phyloP scores from a whole-genome alignment of 352 stramenopile species.

The Globisporangium lucens region DNA sequence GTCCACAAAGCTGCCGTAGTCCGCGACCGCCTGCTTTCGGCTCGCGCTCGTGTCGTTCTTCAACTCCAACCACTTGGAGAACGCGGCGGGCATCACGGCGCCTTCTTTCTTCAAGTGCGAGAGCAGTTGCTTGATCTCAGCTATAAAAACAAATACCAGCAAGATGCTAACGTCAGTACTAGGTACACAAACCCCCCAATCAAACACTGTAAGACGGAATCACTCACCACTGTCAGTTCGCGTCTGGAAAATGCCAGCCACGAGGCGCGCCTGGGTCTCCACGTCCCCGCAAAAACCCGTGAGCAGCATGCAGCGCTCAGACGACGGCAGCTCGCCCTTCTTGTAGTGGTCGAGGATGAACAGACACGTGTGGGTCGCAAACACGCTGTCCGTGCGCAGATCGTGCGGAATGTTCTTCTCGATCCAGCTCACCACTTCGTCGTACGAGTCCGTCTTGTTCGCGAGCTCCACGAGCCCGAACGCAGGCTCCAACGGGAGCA shows the following conservation, averaged over 20 bases:
- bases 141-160: constrained; percentile 29
- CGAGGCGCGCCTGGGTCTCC: constrained; percentile 58
- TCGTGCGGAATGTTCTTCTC: constrained; percentile 42
- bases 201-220: constrained; percentile 7
- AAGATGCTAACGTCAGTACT: constrained; percentile 9
- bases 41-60: constrained; percentile 72
- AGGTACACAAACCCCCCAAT: constrained; percentile 5
- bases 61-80: constrained; percentile 71
- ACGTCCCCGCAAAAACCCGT: constrained; percentile 63
- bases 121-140: constrained; percentile 62
- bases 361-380: constrained; percentile 59
- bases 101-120: constrained; percentile 69
- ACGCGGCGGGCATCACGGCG: constrained; percentile 40
- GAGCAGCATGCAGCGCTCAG: constrained; percentile 63
- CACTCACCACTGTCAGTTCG: constrained; percentile 46
- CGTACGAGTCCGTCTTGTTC: constrained; percentile 35
- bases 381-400: constrained; percentile 52
- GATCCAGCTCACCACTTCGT: constrained; percentile 63
- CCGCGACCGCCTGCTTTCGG: constrained; percentile 64
- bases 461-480: constrained; percentile 56
- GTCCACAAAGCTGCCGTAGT: constrained; percentile 72
- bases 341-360: constrained; percentile 56
- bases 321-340: constrained; percentile 50
- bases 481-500: constrained; percentile 52
- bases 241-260: constrained; percentile 73